These are phyloP conservation scores for Suhomyces tanzawaensis DNA, from an alignment of 805 yeast species.

Conservation along the genomic window DNA sequence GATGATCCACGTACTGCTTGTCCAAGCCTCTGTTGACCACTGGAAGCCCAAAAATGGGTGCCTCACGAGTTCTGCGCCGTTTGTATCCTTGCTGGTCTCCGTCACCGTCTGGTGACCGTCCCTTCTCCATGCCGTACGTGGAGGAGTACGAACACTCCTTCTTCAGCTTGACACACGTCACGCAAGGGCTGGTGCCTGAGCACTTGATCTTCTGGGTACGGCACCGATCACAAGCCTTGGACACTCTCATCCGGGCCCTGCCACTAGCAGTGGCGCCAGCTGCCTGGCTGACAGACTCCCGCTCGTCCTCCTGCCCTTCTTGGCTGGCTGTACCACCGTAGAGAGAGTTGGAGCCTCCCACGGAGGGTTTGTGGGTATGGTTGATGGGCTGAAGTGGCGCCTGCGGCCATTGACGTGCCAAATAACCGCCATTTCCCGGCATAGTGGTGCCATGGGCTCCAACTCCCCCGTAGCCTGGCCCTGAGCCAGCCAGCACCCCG, in stretches of 20 bases:
- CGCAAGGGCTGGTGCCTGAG: conserved; percentile 52
- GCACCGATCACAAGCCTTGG: conserved; percentile 57
- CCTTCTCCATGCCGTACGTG: conserved; percentile 1
- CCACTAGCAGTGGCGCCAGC: background rate
- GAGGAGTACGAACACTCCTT: conserved; percentile 30
- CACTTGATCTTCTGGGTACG: conserved; percentile 57
- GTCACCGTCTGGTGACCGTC: background rate
- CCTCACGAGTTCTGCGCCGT: conserved; percentile 1
- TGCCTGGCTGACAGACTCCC: too few species aligned
- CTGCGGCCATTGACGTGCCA: too few species aligned
- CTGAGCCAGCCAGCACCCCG: too few species aligned
- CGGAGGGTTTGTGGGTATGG: too few species aligned
- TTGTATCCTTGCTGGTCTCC: background rate
- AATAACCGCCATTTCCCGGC: too few species aligned
- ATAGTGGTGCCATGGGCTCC: too few species aligned
- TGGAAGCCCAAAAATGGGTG: conserved; percentile 19
- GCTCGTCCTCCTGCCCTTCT: too few species aligned
- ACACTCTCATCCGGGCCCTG: conserved; percentile 36
- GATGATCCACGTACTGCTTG: conserved; percentile 25
- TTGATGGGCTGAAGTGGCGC: too few species aligned
- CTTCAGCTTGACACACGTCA: conserved; percentile 40
- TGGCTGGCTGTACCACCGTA: too few species aligned
- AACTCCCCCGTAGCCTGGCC: too few species aligned
- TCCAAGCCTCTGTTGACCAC: conserved; percentile 13
- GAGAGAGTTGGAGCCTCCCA: too few species aligned